A percentile compares a stretch with the other conserved stretches of the same genome.
Evolutionary conservation across 148 eudicot genomes (phyloP).

Genomic region (Rhododendron griersonianum): DNA sequence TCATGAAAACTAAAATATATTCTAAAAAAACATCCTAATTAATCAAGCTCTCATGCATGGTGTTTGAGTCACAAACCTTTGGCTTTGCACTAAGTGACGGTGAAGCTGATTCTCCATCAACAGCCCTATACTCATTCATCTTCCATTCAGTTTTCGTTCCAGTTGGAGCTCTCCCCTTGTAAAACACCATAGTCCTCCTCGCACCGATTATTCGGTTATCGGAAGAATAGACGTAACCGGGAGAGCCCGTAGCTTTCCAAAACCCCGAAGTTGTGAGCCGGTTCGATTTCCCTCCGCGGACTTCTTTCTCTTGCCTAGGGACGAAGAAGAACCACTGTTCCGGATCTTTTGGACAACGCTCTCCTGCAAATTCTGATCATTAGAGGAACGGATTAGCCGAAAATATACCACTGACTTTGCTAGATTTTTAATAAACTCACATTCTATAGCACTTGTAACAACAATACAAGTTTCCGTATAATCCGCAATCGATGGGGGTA

Average conservation of each 20-base stretch:
- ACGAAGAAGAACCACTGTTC: slow-evolving; percentile 74
- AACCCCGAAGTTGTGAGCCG: slow-evolving; percentile 53
- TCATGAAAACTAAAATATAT: too few species aligned
- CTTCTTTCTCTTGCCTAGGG: slow-evolving; percentile 44
- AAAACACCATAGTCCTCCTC: slow-evolving; percentile 70
- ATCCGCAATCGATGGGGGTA: too few species aligned
- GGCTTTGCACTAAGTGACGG: not conserved
- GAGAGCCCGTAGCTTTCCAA: slow-evolving; percentile 81
- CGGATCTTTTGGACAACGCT: slow-evolving; percentile 28
- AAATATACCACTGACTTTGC: not conserved
- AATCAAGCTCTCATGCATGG: not conserved
- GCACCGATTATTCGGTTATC: slow-evolving; percentile 36
- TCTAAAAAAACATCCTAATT: too few species aligned
- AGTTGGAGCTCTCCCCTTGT: slow-evolving; percentile 51
- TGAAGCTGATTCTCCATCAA: slow-evolving; percentile 14
- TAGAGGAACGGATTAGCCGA: not conserved
- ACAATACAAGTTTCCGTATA: too few species aligned
- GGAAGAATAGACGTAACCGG: slow-evolving; percentile 38
- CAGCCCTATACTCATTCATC: slow-evolving; percentile 60
- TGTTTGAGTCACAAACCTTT: not conserved
- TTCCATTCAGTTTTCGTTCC: slow-evolving; percentile 61
- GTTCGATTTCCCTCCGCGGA: slow-evolving; percentile 56
- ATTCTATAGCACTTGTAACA: not conserved
- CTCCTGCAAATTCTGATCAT: slow-evolving; percentile 37
- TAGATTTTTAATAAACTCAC: not conserved